phyloP scores from a whole-genome alignment of 441 rosid genomes.

The Populus hybrid region DNA sequence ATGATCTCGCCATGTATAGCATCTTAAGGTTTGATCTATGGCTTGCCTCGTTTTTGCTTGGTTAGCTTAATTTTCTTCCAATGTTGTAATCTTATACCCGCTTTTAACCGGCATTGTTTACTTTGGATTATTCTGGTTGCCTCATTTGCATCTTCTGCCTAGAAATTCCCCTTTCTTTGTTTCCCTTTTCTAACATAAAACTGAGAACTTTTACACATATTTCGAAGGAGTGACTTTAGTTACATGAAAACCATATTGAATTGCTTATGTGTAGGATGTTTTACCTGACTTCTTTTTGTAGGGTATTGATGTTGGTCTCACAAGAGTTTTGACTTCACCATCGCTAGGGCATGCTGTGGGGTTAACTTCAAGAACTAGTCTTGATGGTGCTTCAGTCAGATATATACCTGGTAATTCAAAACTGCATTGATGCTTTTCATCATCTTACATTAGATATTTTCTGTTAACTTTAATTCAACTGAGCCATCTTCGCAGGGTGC shows the following conservation, averaged over 20 bases:
- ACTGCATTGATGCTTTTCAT: constrained; percentile 6
- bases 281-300: constrained; percentile 31
- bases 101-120: too few species aligned
- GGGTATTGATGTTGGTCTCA: constrained; percentile 47
- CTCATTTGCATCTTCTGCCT: too few species aligned
- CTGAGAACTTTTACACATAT: background rate
- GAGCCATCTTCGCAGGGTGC: background rate
- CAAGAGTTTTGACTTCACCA: constrained; percentile 35
- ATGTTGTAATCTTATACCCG: background rate
- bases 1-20: background rate
- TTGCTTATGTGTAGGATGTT: constrained; percentile 9
- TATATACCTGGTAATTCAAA: constrained; percentile 38
- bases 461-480: background rate
- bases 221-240: background rate
- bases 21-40: background rate
- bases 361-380: constrained; percentile 22
- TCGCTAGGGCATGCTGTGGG: constrained; percentile 26
- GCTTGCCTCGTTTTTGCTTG: background rate
- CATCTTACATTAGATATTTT: background rate
- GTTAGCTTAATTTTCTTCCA: background rate
- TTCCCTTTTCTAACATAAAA: too few species aligned
- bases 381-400: constrained; percentile 24
- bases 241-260: background rate
- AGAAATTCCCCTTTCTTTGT: too few species aligned
- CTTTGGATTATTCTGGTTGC: too few species aligned